Evolutionary conservation across 1,139 yeast species (phyloP).

Genomic region (Protomyces gravidus): DNA sequence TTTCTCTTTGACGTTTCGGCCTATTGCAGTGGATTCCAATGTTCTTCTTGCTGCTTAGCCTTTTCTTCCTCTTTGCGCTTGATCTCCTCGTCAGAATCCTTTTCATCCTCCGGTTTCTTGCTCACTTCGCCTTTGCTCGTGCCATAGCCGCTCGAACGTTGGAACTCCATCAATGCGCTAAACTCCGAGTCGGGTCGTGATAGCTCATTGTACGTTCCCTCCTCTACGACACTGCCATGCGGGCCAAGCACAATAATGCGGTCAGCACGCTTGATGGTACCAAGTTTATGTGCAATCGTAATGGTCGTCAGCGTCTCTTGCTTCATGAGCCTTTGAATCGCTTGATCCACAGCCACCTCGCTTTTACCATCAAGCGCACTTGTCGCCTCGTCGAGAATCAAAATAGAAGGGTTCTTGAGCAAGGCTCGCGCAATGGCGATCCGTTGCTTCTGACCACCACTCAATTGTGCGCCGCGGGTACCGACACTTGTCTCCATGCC

Average conservation of each 20-base stretch:
- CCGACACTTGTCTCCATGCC: conserved; percentile 83
- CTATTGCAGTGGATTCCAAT: neutral
- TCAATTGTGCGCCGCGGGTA: conserved; percentile 71
- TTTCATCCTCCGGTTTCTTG: conserved; percentile 14
- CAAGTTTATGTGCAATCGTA: conserved; percentile 85
- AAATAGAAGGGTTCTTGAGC: conserved; percentile 64
- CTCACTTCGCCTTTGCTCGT: conserved; percentile 15
- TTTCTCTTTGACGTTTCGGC: neutral
- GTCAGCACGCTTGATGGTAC: conserved; percentile 82
- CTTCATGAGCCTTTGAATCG: conserved; percentile 58
- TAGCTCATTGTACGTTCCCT: conserved; percentile 65
- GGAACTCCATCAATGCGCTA: conserved; percentile 52
- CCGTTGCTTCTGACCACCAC: conserved; percentile 86
- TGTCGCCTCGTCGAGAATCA: conserved; percentile 66
- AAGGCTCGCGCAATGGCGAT: conserved; percentile 79
- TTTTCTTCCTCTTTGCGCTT: conserved; percentile 3
- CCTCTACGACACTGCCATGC: conserved; percentile 78
- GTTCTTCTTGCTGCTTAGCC: conserved; percentile 18
- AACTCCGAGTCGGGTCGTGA: conserved; percentile 61
- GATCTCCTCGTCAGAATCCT: neutral
- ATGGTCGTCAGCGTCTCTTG: conserved; percentile 68
- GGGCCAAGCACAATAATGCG: conserved; percentile 72
- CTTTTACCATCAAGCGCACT: conserved; percentile 61
- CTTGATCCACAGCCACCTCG: conserved; percentile 73
- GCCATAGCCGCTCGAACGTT: neutral